phyloP scores from a whole-genome alignment of 2,329 filamentous ascomycete species.

The Fusarium tricinctum region DNA sequence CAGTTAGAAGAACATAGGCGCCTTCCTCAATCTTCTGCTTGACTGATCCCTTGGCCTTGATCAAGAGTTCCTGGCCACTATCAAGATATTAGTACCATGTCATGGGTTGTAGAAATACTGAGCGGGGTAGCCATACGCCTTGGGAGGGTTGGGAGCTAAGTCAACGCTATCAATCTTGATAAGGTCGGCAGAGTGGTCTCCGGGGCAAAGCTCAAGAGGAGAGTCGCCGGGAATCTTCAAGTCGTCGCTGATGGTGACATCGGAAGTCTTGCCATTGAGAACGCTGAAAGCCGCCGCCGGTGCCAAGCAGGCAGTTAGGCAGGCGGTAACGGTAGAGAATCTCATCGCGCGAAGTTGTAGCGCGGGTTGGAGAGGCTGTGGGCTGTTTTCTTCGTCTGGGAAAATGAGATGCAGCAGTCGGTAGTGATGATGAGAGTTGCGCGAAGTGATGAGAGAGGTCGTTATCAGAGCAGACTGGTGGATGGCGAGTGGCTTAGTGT shows the following conservation, averaged over 20 bases:
- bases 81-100: constrained; percentile 45
- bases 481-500: constrained; percentile 50
- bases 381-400: background rate
- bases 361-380: background rate
- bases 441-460: constrained; percentile 39
- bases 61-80: constrained; percentile 83
- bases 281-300: constrained; percentile 62
- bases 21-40: constrained; percentile 79
- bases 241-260: constrained; percentile 62
- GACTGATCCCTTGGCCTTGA: constrained; percentile 84
- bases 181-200: constrained; percentile 76
- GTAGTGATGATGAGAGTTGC: constrained; percentile 25
- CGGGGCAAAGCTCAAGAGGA: constrained; percentile 82
- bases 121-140: constrained; percentile 73
- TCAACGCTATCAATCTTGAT: constrained; percentile 84
- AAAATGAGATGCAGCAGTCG: constrained; percentile 16
- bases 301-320: constrained; percentile 61
- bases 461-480: constrained; percentile 46
- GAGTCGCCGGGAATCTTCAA: constrained; percentile 85
- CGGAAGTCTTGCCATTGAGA: constrained; percentile 53
- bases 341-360: constrained; percentile 50
- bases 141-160: constrained; percentile 86
- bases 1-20: constrained; percentile 83
- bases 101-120: constrained; percentile 5
- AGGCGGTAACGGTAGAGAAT: constrained; percentile 59